Evolutionary conservation across 2,329 filamentous ascomycete genomes (phyloP).

Genomic region (Karstenula rhodostoma): DNA sequence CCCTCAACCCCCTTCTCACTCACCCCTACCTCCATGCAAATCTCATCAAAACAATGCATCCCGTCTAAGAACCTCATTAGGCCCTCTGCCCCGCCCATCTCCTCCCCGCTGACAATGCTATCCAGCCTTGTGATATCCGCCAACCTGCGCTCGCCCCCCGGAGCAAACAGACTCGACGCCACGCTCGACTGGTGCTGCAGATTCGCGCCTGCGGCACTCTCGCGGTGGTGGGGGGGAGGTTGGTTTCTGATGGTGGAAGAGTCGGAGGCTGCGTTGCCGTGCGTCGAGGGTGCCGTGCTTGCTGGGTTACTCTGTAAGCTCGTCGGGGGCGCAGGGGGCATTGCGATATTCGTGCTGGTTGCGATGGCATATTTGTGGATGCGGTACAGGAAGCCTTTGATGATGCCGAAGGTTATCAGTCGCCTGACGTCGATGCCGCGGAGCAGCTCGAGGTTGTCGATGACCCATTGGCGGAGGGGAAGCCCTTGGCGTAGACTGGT

Average conservation of each 20-base stretch:
- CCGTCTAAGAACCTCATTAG: conserved; percentile 77
- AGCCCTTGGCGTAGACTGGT: conserved; percentile 82
- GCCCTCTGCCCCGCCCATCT: conserved; percentile 44
- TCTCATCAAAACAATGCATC: conserved; percentile 80
- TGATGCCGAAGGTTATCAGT: conserved; percentile 93
- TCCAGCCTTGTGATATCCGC: conserved; percentile 25
- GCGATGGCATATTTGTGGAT: conserved; percentile 89
- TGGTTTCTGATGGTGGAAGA: conserved; percentile 10
- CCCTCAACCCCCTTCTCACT: conserved; percentile 75
- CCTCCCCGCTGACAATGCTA: conserved; percentile 25
- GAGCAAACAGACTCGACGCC: conserved; percentile 13
- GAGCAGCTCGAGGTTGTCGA: conserved; percentile 75
- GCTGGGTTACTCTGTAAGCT: conserved; percentile 27
- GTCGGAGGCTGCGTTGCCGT: conserved; percentile 14
- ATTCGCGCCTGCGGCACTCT: conserved; percentile 27
- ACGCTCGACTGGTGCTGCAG: conserved; percentile 19
- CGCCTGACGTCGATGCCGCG: conserved; percentile 84
- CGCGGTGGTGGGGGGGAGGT: conserved; percentile 23
- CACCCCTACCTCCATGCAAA: conserved; percentile 77
- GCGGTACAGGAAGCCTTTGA: conserved; percentile 92
- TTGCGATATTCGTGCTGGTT: conserved; percentile 19
- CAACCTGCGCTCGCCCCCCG: conserved; percentile 8
- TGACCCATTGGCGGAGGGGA: conserved; percentile 86
- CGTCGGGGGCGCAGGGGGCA: conserved; percentile 39
- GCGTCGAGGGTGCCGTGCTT: conserved; percentile 22